A percentile compares a stretch with the other conserved stretches of the same genome.
These are phyloP conservation scores for Clavispora santaluciae DNA, from an alignment of 805 yeast genomes.

Conservation along the genomic window DNA sequence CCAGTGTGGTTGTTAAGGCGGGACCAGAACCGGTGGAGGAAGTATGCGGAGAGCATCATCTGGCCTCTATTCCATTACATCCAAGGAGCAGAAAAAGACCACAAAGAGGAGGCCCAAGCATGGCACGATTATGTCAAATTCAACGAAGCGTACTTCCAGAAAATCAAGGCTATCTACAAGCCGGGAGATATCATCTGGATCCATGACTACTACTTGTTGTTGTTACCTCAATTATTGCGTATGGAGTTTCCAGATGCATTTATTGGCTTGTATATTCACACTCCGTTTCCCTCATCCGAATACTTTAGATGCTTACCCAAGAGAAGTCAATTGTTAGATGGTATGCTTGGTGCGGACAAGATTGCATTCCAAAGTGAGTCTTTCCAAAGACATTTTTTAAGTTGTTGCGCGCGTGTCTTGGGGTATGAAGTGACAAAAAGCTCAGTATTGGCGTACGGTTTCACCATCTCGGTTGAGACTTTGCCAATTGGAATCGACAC, in stretches of 20 bases:
- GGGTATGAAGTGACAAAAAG: constrained; percentile 70
- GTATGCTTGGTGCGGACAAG: constrained; percentile 84
- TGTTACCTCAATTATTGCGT: constrained; percentile 78
- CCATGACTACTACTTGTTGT: constrained; percentile 81
- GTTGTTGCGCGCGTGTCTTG: constrained; percentile 81
- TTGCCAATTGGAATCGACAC: constrained; percentile 90
- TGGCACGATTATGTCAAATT: constrained; percentile 89
- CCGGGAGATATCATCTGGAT: constrained; percentile 93
- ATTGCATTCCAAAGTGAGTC: constrained; percentile 83
- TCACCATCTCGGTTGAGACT: constrained; percentile 65
- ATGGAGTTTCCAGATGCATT: constrained; percentile 68
- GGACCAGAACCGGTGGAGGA: constrained; percentile 80
- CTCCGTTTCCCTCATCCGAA: constrained; percentile 95
- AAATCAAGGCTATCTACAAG: constrained; percentile 63
- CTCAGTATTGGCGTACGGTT: constrained; percentile 68
- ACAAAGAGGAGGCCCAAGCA: constrained; percentile 59
- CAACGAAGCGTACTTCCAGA: constrained; percentile 86
- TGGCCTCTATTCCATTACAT: constrained; percentile 97
- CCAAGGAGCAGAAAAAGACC: constrained; percentile 68
- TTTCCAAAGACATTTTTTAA: constrained; percentile 85
- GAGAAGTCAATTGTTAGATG: constrained; percentile 77
- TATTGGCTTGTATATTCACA: constrained; percentile 77
- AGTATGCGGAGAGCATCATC: constrained; percentile 80
- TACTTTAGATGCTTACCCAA: constrained; percentile 86
- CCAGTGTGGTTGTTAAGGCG: constrained; percentile 86